phyloP scores from a whole-genome alignment of 2,329 filamentous ascomycete genomes.

The Acarospora socialis region DNA sequence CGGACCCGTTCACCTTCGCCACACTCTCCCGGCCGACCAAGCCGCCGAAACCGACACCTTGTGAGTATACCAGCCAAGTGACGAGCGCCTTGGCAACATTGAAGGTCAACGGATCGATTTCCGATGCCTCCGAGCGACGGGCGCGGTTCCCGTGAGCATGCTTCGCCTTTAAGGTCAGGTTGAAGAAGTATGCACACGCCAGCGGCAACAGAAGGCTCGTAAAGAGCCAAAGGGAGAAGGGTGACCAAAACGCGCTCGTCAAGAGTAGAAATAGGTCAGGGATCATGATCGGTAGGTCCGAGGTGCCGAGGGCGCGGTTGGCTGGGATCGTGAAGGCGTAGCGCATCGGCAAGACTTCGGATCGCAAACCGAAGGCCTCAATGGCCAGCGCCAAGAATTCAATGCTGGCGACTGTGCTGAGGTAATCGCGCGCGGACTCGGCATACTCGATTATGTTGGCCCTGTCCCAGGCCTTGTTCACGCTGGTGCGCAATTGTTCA shows the following conservation, averaged over 20 bases:
- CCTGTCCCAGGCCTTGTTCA: conserved; percentile 47
- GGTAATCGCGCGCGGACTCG: conserved; percentile 49
- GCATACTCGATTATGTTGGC: conserved; percentile 54
- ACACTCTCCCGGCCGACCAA: too few relatives aligned
- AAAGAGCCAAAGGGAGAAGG: conserved; percentile 59
- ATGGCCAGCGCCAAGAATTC: conserved; percentile 53
- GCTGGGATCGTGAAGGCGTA: conserved; percentile 62
- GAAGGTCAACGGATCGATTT: conserved; percentile 76
- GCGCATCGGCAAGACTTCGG: conserved; percentile 54
- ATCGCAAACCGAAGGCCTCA: conserved; percentile 56
- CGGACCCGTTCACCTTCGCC: too few relatives aligned
- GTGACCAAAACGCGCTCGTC: conserved; percentile 68
- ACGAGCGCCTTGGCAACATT: conserved; percentile 76
- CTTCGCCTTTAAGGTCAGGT: conserved; percentile 51
- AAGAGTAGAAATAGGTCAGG: conserved; percentile 72
- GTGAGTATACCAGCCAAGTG: conserved; percentile 73
- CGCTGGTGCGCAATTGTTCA: conserved; percentile 50
- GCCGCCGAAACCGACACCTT: too few relatives aligned
- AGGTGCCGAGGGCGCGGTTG: conserved; percentile 39
- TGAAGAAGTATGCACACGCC: conserved; percentile 75
- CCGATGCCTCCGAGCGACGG: conserved; percentile 36
- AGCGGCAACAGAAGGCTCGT: conserved; percentile 60
- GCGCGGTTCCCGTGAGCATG: conserved; percentile 23
- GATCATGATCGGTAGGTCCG: conserved; percentile 48
- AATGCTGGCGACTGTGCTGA: conserved; percentile 60